These are phyloP conservation scores for Plantago lanceolata DNA, from an alignment of 305 asterid genomes.

Conservation along the genomic window DNA sequence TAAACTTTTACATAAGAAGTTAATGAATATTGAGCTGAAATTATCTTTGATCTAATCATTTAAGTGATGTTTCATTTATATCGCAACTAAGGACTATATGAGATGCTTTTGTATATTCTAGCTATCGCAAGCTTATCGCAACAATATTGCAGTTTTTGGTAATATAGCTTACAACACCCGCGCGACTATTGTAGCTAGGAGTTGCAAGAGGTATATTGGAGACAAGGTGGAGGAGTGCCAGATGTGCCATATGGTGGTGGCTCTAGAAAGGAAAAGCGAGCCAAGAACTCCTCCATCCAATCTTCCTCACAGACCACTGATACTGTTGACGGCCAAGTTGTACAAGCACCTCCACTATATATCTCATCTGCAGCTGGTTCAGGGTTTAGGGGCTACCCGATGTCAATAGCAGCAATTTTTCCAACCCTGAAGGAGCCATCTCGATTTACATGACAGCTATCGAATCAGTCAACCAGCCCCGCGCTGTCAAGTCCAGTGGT, in stretches of 20 bases:
- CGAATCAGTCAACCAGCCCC: background rate
- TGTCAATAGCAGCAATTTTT: too few species aligned
- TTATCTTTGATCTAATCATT: too few species aligned
- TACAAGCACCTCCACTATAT: background rate
- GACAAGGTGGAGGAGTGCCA: background rate
- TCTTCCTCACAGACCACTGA: background rate
- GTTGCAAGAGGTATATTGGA: background rate
- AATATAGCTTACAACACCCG: background rate
- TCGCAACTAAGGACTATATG: too few species aligned
- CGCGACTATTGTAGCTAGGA: background rate
- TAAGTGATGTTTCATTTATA: too few species aligned
- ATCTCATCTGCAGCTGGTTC: background rate
- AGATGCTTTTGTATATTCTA: too few species aligned
- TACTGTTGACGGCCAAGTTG: background rate
- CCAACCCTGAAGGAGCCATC: background rate
- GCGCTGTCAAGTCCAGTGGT: background rate
- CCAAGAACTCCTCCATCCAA: background rate
- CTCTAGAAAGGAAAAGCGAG: background rate
- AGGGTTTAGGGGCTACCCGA: background rate
- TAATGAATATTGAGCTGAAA: too few species aligned
- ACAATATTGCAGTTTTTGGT: too few species aligned
- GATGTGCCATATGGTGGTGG: background rate
- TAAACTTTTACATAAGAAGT: too few species aligned
- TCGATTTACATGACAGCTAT: background rate
- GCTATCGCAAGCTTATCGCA: too few species aligned